These are phyloP conservation scores for Candida dajiaensis DNA, from an alignment of 805 yeast species.

Conservation along the genomic window DNA sequence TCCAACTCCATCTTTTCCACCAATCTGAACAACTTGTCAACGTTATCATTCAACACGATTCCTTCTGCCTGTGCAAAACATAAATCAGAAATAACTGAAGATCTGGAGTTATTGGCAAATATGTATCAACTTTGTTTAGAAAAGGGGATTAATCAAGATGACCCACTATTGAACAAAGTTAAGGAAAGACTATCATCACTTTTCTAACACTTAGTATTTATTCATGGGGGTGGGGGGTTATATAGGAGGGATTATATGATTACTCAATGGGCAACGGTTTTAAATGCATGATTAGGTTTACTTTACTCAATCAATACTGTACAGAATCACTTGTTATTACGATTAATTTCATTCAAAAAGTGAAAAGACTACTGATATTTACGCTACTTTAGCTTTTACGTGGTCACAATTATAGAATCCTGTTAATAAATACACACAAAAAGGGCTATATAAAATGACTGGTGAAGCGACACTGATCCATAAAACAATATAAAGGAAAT, in stretches of 20 bases:
- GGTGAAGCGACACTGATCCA: background rate
- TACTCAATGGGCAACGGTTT: no score
- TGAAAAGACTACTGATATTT: no score
- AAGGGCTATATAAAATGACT: background rate
- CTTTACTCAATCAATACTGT: no score
- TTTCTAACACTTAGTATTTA: background rate
- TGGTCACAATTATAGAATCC: no score
- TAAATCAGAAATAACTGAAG: conserved; percentile 4
- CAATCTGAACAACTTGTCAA: conserved; percentile 11
- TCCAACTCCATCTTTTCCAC: conserved; percentile 11
- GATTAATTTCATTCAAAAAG: no score
- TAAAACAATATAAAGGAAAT: no score
- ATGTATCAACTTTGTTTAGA: conserved; percentile 19
- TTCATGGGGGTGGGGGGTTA: no score
- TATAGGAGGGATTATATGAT: no score
- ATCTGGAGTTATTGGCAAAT: conserved; percentile 15
- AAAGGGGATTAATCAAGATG: conserved; percentile 9
- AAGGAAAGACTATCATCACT: conserved; percentile 9
- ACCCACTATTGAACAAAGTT: conserved; percentile 12
- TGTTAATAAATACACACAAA: no score
- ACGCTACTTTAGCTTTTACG: no score
- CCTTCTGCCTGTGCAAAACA: background rate
- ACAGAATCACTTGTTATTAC: no score
- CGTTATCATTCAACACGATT: background rate
- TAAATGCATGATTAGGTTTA: no score